These are phyloP conservation scores for Colletotrichum sp. DNA, from an alignment of 2,329 filamentous ascomycete genomes.

Conservation along the genomic window DNA sequence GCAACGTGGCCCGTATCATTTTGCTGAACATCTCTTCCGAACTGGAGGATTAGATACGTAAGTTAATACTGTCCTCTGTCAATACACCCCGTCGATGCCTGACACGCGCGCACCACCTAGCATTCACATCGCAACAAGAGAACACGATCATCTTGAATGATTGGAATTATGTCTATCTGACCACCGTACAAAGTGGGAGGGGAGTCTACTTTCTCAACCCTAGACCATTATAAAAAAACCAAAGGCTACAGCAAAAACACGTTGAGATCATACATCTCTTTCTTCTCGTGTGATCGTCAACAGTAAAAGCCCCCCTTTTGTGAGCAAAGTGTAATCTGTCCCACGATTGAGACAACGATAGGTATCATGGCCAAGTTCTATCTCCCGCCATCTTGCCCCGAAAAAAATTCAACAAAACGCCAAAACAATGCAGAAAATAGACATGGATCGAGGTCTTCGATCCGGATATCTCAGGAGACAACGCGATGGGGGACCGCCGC, in stretches of 20 bases:
- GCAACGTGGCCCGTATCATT: no score
- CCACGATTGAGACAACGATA: background rate
- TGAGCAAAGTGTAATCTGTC: background rate
- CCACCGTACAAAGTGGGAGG: background rate
- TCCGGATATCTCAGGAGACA: slow-evolving; percentile 18
- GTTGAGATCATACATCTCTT: background rate
- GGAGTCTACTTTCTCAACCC: background rate
- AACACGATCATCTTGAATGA: background rate
- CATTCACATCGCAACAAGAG: no score
- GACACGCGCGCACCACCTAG: no score
- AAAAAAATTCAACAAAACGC: background rate
- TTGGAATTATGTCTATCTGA: slow-evolving; percentile 3
- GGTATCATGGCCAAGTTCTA: background rate
- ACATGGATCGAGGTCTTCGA: slow-evolving; percentile 2
- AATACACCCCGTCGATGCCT: background rate
- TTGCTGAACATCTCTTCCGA: no score
- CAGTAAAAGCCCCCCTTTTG: background rate
- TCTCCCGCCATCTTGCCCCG: background rate
- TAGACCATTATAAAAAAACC: background rate
- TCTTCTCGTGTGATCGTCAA: background rate
- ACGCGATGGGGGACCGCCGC: background rate
- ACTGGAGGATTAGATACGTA: no score
- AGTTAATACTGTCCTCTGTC: background rate
- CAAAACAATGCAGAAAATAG: slow-evolving; percentile 15
- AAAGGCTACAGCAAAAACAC: background rate